These are phyloP conservation scores for Poterioochromonas sp. DNA, from an alignment of 352 stramenopile species.

Conservation along the genomic window DNA sequence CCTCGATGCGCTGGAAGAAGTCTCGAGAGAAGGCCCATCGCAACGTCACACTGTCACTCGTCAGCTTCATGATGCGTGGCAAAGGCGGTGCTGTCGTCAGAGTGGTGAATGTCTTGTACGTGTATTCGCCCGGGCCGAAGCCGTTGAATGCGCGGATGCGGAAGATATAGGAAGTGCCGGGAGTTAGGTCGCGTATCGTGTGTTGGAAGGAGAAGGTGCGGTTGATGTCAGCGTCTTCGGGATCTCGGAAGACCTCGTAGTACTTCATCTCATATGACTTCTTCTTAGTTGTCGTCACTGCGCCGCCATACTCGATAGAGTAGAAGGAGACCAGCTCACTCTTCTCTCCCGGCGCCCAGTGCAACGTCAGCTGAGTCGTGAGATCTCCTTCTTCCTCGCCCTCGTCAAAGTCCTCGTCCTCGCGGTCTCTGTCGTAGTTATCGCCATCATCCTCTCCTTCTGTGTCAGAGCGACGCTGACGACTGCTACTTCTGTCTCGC, in stretches of 20 bases:
- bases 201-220: constrained; percentile 50
- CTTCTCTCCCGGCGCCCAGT: background rate
- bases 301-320: constrained; percentile 2
- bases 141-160: constrained; percentile 74
- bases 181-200: constrained; percentile 50
- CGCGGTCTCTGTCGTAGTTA: no score
- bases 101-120: constrained; percentile 67
- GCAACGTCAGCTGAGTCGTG: background rate
- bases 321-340: constrained; percentile 23
- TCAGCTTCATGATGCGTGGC: constrained; percentile 40
- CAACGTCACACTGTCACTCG: constrained; percentile 45
- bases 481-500: no score
- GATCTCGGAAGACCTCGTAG: constrained; percentile 70
- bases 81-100: constrained; percentile 56
- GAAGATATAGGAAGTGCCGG: constrained; percentile 77
- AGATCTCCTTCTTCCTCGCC: no score
- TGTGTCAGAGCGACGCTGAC: no score
- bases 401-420: no score
- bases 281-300: background rate
- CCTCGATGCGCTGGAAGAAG: constrained; percentile 49
- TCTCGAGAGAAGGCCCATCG: constrained; percentile 36
- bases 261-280: constrained; percentile 21
- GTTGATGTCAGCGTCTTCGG: constrained; percentile 64
- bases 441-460: no score
- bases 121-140: constrained; percentile 70